phyloP scores from a whole-genome alignment of 805 yeast species.

The Yamadazyma sp. region DNA sequence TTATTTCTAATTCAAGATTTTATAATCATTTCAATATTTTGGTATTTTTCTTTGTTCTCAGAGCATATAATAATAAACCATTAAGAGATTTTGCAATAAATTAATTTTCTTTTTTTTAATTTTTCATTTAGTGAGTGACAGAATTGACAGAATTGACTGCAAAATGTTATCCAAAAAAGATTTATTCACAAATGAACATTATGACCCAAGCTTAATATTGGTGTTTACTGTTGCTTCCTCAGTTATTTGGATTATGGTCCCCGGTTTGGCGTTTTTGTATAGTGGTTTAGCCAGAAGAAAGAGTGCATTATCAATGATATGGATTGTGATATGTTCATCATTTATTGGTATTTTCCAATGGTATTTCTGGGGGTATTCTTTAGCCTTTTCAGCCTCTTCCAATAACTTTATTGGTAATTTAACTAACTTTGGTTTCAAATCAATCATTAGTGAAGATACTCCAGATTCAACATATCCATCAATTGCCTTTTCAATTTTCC shows the following conservation, averaged over 20 bases:
- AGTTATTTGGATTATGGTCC: slow-evolving; percentile 86
- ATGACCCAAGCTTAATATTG: slow-evolving; percentile 25
- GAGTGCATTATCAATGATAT: slow-evolving; percentile 82
- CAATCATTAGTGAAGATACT: slow-evolving; percentile 51
- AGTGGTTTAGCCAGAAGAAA: slow-evolving; percentile 89
- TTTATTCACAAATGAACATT: slow-evolving; percentile 30
- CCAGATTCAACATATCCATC: slow-evolving; percentile 63
- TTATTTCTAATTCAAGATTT: too few species aligned
- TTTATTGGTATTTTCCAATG: slow-evolving; percentile 80
- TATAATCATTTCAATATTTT: too few species aligned
- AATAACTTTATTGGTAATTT: slow-evolving; percentile 88
- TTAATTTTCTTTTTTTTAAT: too few species aligned
- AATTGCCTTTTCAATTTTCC: slow-evolving; percentile 80
- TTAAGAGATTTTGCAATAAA: too few species aligned
- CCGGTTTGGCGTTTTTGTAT: slow-evolving; percentile 89
- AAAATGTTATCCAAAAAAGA: slow-evolving; percentile 20
- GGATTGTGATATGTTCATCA: slow-evolving; percentile 73
- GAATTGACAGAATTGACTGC: too few species aligned
- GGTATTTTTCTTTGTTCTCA: too few species aligned
- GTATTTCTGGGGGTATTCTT: slow-evolving; percentile 98
- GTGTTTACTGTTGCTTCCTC: slow-evolving; percentile 60
- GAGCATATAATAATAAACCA: too few species aligned
- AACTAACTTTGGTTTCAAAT: slow-evolving; percentile 75
- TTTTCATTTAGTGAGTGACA: too few species aligned
- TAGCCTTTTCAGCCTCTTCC: slow-evolving; percentile 80